Conservation (phyloP, 257 asterid species). For the Parsonsia alboflavescens region DNA sequence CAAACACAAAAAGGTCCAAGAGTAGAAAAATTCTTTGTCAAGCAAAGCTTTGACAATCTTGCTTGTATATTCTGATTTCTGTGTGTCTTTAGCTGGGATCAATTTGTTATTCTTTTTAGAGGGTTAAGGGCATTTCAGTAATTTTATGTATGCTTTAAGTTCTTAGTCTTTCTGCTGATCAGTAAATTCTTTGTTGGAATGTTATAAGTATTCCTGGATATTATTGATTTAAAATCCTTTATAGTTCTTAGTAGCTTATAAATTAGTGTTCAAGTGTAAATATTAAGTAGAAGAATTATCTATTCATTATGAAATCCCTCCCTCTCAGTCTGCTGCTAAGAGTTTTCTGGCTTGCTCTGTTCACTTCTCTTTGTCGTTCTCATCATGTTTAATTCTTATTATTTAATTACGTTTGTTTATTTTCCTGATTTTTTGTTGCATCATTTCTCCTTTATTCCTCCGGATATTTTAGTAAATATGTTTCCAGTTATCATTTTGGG, state of each 20-base stretch:
- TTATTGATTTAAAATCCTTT: not conserved
- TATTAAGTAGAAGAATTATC: not conserved
- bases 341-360: not conserved
- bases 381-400: not conserved
- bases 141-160: not conserved
- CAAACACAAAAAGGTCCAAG: not conserved
- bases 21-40: not conserved
- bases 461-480: conserved; percentile 1
- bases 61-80: not conserved
- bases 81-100: not conserved
- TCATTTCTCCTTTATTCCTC: not conserved
- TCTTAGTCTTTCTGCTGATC: not conserved
- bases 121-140: not conserved
- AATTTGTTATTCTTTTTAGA: too few species aligned
- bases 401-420: too few species aligned
- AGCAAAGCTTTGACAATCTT: not conserved
- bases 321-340: not conserved
- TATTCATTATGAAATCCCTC: not conserved
- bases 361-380: not conserved
- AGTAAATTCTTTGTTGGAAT: not conserved
- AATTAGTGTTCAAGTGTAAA: not conserved
- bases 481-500: conserved; percentile 20
- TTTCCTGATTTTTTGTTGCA: not conserved
- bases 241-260: not conserved
- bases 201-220: too few species aligned